These are phyloP conservation scores for Colletotrichum ledebouriae DNA, from an alignment of 2,329 filamentous ascomycete genomes.

Conservation along the genomic window DNA sequence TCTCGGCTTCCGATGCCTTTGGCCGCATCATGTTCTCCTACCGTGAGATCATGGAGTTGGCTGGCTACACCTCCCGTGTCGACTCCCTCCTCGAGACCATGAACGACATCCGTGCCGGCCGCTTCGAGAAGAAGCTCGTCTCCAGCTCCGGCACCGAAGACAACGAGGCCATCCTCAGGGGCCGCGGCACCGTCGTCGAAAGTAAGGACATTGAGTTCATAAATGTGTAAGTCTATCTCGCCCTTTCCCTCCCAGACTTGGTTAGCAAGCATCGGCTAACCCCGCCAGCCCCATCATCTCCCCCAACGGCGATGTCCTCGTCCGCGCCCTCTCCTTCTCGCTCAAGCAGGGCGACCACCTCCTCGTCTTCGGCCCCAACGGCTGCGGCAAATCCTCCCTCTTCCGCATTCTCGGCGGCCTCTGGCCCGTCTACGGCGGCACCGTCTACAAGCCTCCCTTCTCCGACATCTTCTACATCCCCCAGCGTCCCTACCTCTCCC, in stretches of 20 bases:
- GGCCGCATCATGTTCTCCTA: conserved; percentile 98
- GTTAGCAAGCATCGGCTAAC: conserved; percentile 5
- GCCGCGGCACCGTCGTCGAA: conserved; percentile 85
- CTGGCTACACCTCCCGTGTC: conserved; percentile 94
- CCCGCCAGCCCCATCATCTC: conserved; percentile 83
- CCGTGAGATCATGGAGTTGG: conserved; percentile 95
- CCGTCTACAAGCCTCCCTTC: conserved; percentile 90
- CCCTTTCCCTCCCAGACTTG: background rate
- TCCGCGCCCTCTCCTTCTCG: conserved; percentile 87
- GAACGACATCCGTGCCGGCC: conserved; percentile 89
- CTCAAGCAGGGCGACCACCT: conserved; percentile 90
- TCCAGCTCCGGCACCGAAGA: conserved; percentile 86
- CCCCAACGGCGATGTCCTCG: conserved; percentile 93
- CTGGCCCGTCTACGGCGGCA: conserved; percentile 98
- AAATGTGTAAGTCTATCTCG: conserved; percentile 71
- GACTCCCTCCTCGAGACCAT: conserved; percentile 92
- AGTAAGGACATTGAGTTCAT: conserved; percentile 87
- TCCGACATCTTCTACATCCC: conserved; percentile 98
- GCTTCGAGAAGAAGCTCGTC: conserved; percentile 96
- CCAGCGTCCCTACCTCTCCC: conserved; percentile 92
- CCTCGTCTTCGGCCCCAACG: conserved; percentile 95
- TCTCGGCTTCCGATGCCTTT: conserved; percentile 95
- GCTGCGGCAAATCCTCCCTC: conserved; percentile 94
- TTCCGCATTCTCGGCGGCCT: conserved; percentile 97
- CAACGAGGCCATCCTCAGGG: conserved; percentile 85